These are phyloP conservation scores for Penicillium crystallinum DNA, from an alignment of 495 filamentous ascomycete species.

Conservation along the genomic window DNA sequence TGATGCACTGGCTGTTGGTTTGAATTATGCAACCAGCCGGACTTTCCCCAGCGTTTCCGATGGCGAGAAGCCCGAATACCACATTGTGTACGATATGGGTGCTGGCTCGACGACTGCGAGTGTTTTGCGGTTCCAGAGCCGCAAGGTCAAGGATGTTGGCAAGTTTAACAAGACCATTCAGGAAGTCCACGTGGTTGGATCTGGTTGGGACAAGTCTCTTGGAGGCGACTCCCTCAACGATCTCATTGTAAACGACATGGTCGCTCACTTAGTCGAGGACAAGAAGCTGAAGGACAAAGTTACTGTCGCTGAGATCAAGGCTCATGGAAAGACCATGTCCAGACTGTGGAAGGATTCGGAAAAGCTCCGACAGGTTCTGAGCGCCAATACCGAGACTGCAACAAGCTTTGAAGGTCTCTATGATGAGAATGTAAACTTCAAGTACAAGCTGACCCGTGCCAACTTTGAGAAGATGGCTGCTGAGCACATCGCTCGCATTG, in stretches of 20 bases:
- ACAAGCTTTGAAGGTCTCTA: conserved; percentile 82
- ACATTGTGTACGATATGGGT: conserved; percentile 96
- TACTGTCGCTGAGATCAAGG: conserved; percentile 52
- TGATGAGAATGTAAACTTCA: conserved; percentile 82
- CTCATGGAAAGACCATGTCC: conserved; percentile 77
- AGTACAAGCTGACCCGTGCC: conserved; percentile 78
- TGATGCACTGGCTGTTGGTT: conserved; percentile 85
- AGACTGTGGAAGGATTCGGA: conserved; percentile 91
- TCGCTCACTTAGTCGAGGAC: conserved; percentile 67
- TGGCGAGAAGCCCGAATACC: conserved; percentile 83
- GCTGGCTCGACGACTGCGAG: conserved; percentile 97
- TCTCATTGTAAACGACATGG: conserved; percentile 82
- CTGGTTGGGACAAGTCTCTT: conserved; percentile 82
- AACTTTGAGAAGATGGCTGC: conserved; percentile 80
- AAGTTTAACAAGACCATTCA: conserved; percentile 95
- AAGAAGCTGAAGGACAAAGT: conserved; percentile 66
- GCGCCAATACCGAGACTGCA: conserved; percentile 80
- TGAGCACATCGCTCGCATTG: conserved; percentile 61
- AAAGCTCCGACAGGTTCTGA: conserved; percentile 80
- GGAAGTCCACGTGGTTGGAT: conserved; percentile 80
- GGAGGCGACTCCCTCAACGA: conserved; percentile 88
- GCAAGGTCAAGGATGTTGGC: conserved; percentile 84
- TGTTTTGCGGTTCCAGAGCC: conserved; percentile 82
- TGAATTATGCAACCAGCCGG: conserved; percentile 91
- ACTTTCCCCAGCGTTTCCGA: conserved; percentile 80